phyloP scores from a whole-genome alignment of 2,329 filamentous ascomycete species.

The Juglanconis sp. region DNA sequence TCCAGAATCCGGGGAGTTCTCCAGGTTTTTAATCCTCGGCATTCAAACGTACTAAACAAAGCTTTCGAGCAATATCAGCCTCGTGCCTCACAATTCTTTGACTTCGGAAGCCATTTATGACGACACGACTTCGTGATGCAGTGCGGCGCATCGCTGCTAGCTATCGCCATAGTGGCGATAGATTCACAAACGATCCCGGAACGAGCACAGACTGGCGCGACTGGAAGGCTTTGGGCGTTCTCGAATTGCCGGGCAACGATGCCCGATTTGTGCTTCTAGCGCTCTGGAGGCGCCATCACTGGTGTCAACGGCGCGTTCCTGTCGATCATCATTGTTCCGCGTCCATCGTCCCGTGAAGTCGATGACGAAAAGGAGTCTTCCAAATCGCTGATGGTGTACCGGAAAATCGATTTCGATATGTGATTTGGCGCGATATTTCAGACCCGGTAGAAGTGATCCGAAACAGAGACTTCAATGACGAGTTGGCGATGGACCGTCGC shows the following conservation, averaged over 20 bases:
- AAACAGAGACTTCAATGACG: background rate
- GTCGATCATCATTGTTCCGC: background rate
- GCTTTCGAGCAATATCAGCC: background rate
- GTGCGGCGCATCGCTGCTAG: background rate
- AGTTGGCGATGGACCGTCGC: too few relatives aligned
- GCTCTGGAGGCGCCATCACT: background rate
- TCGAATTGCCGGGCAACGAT: background rate
- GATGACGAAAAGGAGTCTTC: constrained; percentile 3
- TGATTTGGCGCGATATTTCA: background rate
- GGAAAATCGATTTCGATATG: background rate
- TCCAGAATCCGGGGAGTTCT: constrained; percentile 6
- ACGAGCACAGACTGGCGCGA: background rate
- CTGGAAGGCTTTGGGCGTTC: background rate
- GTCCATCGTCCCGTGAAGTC: background rate
- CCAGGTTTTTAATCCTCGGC: constrained; percentile 5
- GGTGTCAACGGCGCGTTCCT: background rate
- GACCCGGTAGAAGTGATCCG: background rate
- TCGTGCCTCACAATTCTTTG: background rate
- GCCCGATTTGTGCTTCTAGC: background rate
- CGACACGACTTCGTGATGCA: constrained; percentile 4
- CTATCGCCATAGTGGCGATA: background rate
- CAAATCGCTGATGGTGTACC: background rate
- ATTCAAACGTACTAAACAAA: background rate
- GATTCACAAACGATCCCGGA: background rate
- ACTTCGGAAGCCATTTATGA: constrained; percentile 1